phyloP scores from a whole-genome alignment of 1,284 basidiomycete genomes.

The Cutaneotrichosporon daszewskae region DNA sequence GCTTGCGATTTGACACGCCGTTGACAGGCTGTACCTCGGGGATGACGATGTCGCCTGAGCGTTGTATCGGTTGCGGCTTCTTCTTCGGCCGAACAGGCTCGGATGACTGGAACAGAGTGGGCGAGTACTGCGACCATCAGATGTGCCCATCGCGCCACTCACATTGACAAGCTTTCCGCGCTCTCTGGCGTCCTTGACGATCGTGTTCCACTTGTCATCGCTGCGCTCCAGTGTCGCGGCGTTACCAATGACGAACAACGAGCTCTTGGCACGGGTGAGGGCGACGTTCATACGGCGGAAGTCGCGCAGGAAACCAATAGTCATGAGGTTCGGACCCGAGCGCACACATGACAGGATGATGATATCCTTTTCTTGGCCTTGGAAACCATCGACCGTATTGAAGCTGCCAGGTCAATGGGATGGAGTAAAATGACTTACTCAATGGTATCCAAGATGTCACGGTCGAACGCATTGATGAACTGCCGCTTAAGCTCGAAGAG shows the following conservation, averaged over 20 bases:
- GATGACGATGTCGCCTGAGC: background rate
- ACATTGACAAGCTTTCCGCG: constrained; percentile 49
- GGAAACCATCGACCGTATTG: constrained; percentile 97
- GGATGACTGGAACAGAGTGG: background rate
- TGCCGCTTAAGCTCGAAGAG: constrained; percentile 66
- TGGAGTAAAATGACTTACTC: constrained; percentile 51
- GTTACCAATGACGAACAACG: constrained; percentile 89
- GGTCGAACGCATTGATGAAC: constrained; percentile 70
- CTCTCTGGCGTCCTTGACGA: constrained; percentile 67
- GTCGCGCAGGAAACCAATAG: constrained; percentile 82
- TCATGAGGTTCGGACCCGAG: constrained; percentile 70
- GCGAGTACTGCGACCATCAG: background rate
- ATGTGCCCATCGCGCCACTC: constrained; percentile 18
- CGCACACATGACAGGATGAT: constrained; percentile 93
- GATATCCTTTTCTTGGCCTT: constrained; percentile 95
- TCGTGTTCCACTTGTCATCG: constrained; percentile 70
- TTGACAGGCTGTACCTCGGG: background rate
- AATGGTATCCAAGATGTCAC: constrained; percentile 64
- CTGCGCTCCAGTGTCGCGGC: constrained; percentile 78
- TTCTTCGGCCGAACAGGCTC: background rate
- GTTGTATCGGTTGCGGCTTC: too few species aligned
- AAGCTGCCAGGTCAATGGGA: constrained; percentile 51
- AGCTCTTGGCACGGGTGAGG: constrained; percentile 88
- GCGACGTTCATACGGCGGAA: constrained; percentile 94
- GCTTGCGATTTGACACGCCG: too few species aligned